Conservation (phyloP, 2,329 filamentous ascomycete genomes). For the Cercospora berteroae region DNA sequence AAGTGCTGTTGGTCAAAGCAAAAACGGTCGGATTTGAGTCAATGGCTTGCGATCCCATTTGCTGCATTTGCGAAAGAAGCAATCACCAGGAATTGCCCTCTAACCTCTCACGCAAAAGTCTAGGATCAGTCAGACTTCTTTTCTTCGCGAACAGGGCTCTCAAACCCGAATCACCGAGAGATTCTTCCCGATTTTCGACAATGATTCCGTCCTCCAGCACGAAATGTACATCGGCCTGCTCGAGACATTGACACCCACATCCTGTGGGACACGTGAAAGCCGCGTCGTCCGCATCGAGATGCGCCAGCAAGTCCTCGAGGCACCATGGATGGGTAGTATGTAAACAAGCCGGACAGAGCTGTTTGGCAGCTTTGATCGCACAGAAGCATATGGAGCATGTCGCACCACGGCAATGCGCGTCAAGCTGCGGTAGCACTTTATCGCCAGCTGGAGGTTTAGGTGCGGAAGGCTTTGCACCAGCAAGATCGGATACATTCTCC, state of each 20-base stretch:
- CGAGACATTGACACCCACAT: conserved; percentile 34
- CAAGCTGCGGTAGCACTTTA: conserved; percentile 1
- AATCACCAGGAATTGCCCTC: conserved; percentile 20
- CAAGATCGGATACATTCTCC: conserved; percentile 47
- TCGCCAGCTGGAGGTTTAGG: not conserved
- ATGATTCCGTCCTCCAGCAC: conserved; percentile 12
- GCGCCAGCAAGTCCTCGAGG: conserved; percentile 21
- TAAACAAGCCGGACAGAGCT: conserved; percentile 34
- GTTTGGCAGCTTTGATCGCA: conserved; percentile 29
- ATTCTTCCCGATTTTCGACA: not conserved
- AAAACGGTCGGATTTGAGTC: not conserved
- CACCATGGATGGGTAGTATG: conserved; percentile 34
- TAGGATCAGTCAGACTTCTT: conserved; percentile 31
- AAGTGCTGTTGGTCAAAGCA: not conserved
- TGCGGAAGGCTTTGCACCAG: not conserved
- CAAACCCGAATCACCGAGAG: not conserved
- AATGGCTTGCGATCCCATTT: not conserved
- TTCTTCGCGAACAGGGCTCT: conserved; percentile 22
- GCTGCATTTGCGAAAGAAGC: not conserved
- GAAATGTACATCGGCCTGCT: conserved; percentile 13
- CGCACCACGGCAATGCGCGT: conserved; percentile 11
- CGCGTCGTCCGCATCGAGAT: conserved; percentile 11
- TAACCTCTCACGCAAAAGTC: conserved; percentile 27
- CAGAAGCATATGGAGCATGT: conserved; percentile 34
- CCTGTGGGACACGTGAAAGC: conserved; percentile 33